Base-by-base conservation (phyloP, 2,329 filamentous ascomycete genomes). In the Ascochyta fabae region DNA sequence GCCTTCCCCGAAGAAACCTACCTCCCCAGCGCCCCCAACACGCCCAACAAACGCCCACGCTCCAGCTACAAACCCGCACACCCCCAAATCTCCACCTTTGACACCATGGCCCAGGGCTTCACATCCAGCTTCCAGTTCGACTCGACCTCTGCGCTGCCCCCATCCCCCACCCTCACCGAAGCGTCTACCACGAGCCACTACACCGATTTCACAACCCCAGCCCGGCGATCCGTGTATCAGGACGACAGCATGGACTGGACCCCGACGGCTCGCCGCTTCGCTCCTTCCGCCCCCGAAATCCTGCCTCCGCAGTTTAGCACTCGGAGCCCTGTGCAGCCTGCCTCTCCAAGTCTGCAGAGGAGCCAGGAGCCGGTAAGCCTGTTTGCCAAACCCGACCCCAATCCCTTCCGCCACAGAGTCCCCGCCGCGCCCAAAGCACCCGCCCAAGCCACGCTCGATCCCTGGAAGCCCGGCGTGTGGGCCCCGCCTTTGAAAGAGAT, bases 241-340 rank as follows among this genome's bases (percentile, higher is more conserved):
- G 78, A 77, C 1, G 84, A 88, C 35, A 83, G 83, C 51, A 92
- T 93, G 90, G 90, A 92, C 67, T 91, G 89, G 86, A 84, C 86
- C 2, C 87, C 88, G 0, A 86, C 85, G 10, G 47, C 50, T 15
- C 54, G 58, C 10, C 60, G 60, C 35, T 73, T 73, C 77, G 79
- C 51, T 81, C 82, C n/a, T 2, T 27, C 61, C 9, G 48, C 59
- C 10, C 52, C 67, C 27, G 48, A 64, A 27, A 53, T 71, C 34
- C 35, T 69, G 10, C 64, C 69, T n/a, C 60, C 62, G 19, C 61
- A 65, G 15, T 66, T 58, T 41, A 45, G 22, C 36, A 45, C 45
- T 31, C 53, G 38, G 47, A 54, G 56, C 33, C 46, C 60, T 12
- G 55, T 29, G 9, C 53, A 50, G 19, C 43, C 54, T 24, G 29